A percentile compares a stretch with the other conserved stretches of the same genome.
Conservation (phyloP, 306 rosid genomes). For the Calophaca sinica region DNA sequence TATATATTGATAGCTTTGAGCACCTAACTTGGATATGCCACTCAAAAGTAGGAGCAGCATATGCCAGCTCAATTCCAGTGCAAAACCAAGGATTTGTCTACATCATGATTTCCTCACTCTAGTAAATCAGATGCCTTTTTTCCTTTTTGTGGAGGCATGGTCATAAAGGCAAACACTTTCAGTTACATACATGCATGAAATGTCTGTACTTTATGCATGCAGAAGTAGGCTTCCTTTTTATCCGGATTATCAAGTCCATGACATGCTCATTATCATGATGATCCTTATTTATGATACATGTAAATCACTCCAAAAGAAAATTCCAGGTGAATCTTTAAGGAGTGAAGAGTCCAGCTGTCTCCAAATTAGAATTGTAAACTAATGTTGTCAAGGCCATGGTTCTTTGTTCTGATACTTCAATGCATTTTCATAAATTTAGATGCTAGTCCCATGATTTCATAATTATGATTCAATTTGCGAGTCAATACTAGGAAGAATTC, state of each 20-base stretch:
- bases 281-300: neutral
- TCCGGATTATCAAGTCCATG: neutral
- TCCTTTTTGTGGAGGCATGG: slow-evolving; percentile 14
- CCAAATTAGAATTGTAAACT: too few relatives aligned
- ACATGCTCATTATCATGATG: neutral
- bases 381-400: too few relatives aligned
- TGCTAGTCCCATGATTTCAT: too few relatives aligned
- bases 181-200: slow-evolving; percentile 29
- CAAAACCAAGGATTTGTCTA: slow-evolving; percentile 34
- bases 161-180: slow-evolving; percentile 16
- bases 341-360: too few relatives aligned
- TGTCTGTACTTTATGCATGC: slow-evolving; percentile 3
- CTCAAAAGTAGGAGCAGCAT: slow-evolving; percentile 46
- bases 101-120: slow-evolving; percentile 9
- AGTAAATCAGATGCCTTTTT: slow-evolving; percentile 35
- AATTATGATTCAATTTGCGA: too few relatives aligned
- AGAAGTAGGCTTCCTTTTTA: neutral
- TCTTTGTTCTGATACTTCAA: too few relatives aligned
- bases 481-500: too few relatives aligned
- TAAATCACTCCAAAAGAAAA: neutral
- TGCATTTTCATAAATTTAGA: too few relatives aligned
- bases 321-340: too few relatives aligned
- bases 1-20: slow-evolving; percentile 47
- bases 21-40: slow-evolving; percentile 66
- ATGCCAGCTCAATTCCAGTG: slow-evolving; percentile 55